Base-by-base conservation (phyloP, 352 stramenopile species). In the Phytopythium aichiense region DNA sequence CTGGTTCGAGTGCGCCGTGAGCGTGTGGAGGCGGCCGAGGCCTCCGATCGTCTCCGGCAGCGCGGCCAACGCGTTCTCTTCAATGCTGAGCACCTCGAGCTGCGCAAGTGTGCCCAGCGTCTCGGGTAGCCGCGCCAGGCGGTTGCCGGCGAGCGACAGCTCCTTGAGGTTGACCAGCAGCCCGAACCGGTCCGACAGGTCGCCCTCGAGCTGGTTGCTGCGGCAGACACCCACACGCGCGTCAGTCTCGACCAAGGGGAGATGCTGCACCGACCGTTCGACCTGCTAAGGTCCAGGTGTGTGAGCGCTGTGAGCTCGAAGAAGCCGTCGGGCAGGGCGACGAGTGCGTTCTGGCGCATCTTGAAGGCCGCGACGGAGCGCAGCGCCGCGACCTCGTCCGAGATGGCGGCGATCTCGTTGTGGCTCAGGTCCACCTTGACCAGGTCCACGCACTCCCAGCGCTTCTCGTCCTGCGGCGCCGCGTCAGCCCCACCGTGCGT, bases 361-460 rank as follows among this genome's bases (percentile, higher is more conserved):
- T 92, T 92, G 58, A 92, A 71, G 8, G 69, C 87, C 20, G 65
- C 77, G 31, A 92, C 65, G 1, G 79, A 78, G 30, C 69, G 68
- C 12, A 94, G 60, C 22, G 13, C 70, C 13, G 60, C 69, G 25
- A 94, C 82, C 33, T 90, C 81, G 38, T 82, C 71, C 22, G 69
- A 71, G 45, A 94, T 72, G 13, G 59, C 65, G 1, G 68, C 43
- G 58, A 94, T 92, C 0, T 73, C 66, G 61, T 94, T 92, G 67
- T 92, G 85, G 53, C 85, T 94, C 56, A 94, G 62, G 48, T 94
- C 85, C 33, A 92, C 76, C 68, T 91, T 94, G 43, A 88, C 52
- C 42, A 94, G 60, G 60, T 92, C 85, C 28, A 92, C 79, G 59
- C 85, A 94, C 62, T 94, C 85, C 85, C 85, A 94, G 55, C 82